Evolutionary conservation across 345 rosid genomes (phyloP).

Genomic region (Aquilaria sinensis): DNA sequence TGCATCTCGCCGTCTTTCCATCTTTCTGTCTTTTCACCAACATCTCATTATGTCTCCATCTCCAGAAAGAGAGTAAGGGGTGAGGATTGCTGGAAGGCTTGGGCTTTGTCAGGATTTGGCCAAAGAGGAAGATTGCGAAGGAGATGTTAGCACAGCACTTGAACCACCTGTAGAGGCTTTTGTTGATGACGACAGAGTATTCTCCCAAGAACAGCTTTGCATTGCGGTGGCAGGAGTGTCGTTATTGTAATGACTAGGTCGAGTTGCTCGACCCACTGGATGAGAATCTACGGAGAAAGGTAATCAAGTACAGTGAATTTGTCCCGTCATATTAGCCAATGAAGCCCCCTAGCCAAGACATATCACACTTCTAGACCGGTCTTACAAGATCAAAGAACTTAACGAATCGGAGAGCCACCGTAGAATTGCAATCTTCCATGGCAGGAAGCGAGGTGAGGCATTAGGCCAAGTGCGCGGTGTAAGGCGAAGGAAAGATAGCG

Average conservation of each 20-base stretch:
- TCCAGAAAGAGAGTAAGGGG: conserved; percentile 12
- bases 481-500: too few relatives aligned
- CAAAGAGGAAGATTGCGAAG: conserved; percentile 72
- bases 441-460: too few relatives aligned
- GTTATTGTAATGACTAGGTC: conserved; percentile 35
- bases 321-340: conserved; percentile 53
- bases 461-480: too few relatives aligned
- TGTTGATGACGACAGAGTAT: conserved; percentile 62
- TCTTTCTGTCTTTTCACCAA: too few relatives aligned
- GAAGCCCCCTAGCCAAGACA: conserved; percentile 45
- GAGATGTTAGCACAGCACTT: conserved; percentile 82
- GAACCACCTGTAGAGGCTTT: conserved; percentile 62
- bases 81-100: conserved; percentile 41
- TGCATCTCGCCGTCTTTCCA: too few relatives aligned
- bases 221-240: conserved; percentile 65
- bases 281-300: conserved; percentile 42
- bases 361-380: conserved; percentile 60
- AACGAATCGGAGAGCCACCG: too few relatives aligned
- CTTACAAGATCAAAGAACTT: conserved; percentile 41
- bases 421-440: too few relatives aligned
- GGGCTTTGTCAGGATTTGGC: conserved; percentile 62
- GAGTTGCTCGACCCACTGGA: conserved; percentile 39
- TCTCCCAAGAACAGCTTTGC: conserved; percentile 76
- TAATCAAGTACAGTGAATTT: conserved; percentile 40
- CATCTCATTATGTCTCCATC: background rate